These are phyloP conservation scores for Pilasporangium apinafurcum DNA, from an alignment of 352 stramenopile species.

Conservation along the genomic window DNA sequence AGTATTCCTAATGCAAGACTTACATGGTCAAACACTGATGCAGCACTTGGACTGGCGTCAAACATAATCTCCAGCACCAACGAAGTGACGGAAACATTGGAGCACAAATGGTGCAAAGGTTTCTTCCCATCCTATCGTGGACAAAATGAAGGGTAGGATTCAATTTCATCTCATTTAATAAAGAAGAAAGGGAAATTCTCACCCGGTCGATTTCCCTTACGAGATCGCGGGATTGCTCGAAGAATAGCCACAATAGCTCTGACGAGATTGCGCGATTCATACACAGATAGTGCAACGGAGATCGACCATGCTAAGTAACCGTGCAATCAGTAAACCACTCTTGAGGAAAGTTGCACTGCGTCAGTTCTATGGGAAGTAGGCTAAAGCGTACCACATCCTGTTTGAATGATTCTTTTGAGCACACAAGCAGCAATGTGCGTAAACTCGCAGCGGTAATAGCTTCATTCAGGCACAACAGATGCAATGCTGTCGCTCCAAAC, in stretches of 20 bases:
- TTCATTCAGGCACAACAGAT: slow-evolving; percentile 66
- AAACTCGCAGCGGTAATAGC: slow-evolving; percentile 24
- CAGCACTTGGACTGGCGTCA: slow-evolving; percentile 52
- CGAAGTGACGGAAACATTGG: slow-evolving; percentile 36
- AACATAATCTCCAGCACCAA: slow-evolving; percentile 64
- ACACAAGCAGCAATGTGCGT: slow-evolving; percentile 32
- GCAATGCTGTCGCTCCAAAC: slow-evolving; percentile 52
- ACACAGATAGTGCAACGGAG: slow-evolving; percentile 67
- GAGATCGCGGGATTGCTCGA: slow-evolving; percentile 48
- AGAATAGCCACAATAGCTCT: slow-evolving; percentile 67
- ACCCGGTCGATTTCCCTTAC: slow-evolving; percentile 51
- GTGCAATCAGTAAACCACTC: too few relatives aligned
- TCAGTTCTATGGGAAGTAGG: not conserved
- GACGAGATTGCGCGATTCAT: slow-evolving; percentile 48
- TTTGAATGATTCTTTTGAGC: slow-evolving; percentile 27
- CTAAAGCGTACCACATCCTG: slow-evolving; percentile 23
- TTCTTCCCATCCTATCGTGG: slow-evolving; percentile 40
- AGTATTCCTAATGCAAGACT: too few relatives aligned
- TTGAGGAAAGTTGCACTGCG: too few relatives aligned
- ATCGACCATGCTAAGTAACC: slow-evolving; percentile 35
- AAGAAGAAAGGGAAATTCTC: not conserved
- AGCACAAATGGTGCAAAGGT: slow-evolving; percentile 57
- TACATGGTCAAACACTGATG: slow-evolving; percentile 47
- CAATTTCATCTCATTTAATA: not conserved
- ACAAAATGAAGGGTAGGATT: not conserved